Evolutionary conservation across 371 early-diverging fungal genomes (phyloP), one percentile per base, ranked within the genome.

Genomic region (Funneliformis caledonium): DNA sequence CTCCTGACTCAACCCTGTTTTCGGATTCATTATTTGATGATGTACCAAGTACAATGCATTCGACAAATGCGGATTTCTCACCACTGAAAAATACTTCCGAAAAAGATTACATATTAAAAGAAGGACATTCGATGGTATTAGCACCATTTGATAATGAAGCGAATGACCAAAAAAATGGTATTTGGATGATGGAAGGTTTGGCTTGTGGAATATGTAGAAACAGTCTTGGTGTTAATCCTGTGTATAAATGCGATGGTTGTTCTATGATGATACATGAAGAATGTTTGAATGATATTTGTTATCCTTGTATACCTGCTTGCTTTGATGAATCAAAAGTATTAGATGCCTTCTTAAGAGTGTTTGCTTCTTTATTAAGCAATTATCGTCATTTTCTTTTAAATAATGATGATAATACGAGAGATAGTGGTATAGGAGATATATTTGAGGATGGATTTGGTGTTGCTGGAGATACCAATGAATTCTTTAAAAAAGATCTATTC

Each of bases 271-370:
- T 86, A 72, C 95, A 87, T 86, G 93, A 88, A 52, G 83, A 81
- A 14, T 91, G 91, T 80, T 77, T 87, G 10, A 87, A 88, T 10
- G 87, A 91, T 52, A 85, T 91, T 4, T 80, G 91, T 9, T 89
- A 90, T 60, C 86, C 89, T 9, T 91, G 91, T 79, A 84, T 89
- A 22, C 90, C 91, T 31, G 86, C 86, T 12, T 89, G 91, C 50
- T 94, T 94, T 82, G 89, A 93, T 78, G 95, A 94, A 80, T 82
- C 86, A 37, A 92, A 91, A 68, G 88, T 95, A 37, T 91, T 90
- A 69, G 86, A 88, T 70, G 88, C 92, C 7, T 94, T 94, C 50
- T 83, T 95, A 70, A 92, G 92, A 76, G 89, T 93, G 84, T 94
- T 94, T 87, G 93, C 94, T 3, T 93, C 94, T 0, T 84, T 95